phyloP scores from a whole-genome alignment of 441 rosid genomes.

The Populus hybrid region DNA sequence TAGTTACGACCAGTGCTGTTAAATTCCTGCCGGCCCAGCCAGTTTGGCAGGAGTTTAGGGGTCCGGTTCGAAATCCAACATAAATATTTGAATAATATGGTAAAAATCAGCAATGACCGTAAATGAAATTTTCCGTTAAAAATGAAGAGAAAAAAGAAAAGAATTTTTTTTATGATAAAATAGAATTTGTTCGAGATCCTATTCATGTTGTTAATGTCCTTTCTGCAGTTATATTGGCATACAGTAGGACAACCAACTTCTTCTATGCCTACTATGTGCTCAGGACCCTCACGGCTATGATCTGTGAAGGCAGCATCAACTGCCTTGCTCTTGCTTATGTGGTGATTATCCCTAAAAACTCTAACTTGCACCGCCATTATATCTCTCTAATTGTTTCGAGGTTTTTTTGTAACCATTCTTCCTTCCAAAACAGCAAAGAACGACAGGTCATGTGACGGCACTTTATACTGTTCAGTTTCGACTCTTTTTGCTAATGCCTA shows the following conservation, averaged over 20 bases:
- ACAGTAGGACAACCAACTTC: slow-evolving; percentile 52
- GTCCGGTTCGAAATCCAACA: too few species aligned
- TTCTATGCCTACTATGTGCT: slow-evolving; percentile 57
- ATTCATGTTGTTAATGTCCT: not conserved
- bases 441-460: not conserved
- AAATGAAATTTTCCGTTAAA: too few species aligned
- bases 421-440: not conserved
- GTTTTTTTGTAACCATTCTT: too few species aligned
- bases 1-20: too few species aligned
- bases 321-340: slow-evolving; percentile 86
- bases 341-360: slow-evolving; percentile 29
- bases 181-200: not conserved
- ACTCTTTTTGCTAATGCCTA: not conserved
- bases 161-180: too few species aligned
- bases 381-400: too few species aligned
- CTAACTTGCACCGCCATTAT: not conserved
- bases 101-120: too few species aligned
- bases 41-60: too few species aligned
- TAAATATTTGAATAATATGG: too few species aligned
- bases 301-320: slow-evolving; percentile 54
- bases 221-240: slow-evolving; percentile 72
- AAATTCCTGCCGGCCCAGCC: too few species aligned
- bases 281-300: slow-evolving; percentile 60
- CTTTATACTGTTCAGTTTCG: too few species aligned
- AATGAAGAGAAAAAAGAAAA: not conserved